Conservation (phyloP, 2,329 filamentous ascomycete genomes). For the Nannizziopsis barbatae region DNA sequence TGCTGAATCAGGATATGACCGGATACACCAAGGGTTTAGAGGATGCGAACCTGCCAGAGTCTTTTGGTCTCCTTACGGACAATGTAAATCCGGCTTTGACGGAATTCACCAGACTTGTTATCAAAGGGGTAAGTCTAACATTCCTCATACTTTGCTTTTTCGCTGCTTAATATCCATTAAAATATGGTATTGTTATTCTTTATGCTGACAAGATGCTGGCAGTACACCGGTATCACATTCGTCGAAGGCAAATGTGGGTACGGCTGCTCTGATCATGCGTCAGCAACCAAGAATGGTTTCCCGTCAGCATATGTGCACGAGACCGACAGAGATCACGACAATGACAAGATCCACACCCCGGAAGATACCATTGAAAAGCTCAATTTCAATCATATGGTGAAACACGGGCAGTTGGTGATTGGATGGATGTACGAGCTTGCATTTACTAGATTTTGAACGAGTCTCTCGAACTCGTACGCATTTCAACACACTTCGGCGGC, state of each 20-base stretch:
- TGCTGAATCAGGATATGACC: conserved; percentile 11
- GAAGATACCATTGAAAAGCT: conserved; percentile 10
- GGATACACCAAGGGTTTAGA: conserved; percentile 7
- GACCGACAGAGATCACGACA: conserved; percentile 5
- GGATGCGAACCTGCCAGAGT: conserved; percentile 2
- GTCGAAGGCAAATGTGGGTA: conserved; percentile 8
- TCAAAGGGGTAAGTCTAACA: conserved; percentile 6
- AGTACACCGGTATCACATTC: conserved; percentile 9
- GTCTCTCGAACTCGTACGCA: neutral
- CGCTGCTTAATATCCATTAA: neutral
- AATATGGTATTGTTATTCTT: neutral
- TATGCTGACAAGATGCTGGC: neutral
- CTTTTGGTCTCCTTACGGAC: conserved; percentile 9
- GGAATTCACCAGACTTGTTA: conserved; percentile 9
- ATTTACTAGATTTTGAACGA: conserved; percentile 4
- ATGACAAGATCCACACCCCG: conserved; percentile 8
- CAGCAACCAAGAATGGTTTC: conserved; percentile 9
- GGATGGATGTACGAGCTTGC: conserved; percentile 11
- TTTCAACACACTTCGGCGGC: too few relatives aligned
- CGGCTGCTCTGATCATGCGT: conserved; percentile 9
- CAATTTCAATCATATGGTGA: conserved; percentile 10
- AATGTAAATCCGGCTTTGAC: conserved; percentile 4
- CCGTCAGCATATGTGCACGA: conserved; percentile 10
- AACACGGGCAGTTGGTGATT: conserved; percentile 6
- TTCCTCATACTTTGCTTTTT: neutral